phyloP scores from a whole-genome alignment of 2,329 filamentous ascomycete genomes.

The Camillea tinctor region DNA sequence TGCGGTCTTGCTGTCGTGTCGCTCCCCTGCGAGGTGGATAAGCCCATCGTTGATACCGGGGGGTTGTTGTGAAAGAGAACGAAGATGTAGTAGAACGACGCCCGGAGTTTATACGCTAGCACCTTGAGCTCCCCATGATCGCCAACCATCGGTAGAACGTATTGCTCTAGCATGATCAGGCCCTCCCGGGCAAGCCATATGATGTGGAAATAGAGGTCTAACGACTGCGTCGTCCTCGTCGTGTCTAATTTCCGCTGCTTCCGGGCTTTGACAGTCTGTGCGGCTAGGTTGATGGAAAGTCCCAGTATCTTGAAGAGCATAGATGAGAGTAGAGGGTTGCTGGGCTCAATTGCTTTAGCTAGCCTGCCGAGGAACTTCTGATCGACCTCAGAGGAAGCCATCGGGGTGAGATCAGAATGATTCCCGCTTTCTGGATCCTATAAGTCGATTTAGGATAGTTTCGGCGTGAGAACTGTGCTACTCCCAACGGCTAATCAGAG shows the following conservation, averaged over 20 bases:
- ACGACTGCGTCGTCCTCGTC: conserved; percentile 72
- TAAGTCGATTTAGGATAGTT: conserved; percentile 7
- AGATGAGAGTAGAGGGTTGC: conserved; percentile 75
- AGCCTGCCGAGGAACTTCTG: conserved; percentile 94
- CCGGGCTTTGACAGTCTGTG: conserved; percentile 77
- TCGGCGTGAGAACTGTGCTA: background rate
- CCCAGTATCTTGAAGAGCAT: conserved; percentile 91
- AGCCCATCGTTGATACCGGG: conserved; percentile 62
- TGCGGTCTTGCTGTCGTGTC: conserved; percentile 9
- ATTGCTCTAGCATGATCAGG: conserved; percentile 80
- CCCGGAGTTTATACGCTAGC: conserved; percentile 84
- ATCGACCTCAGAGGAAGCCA: conserved; percentile 97
- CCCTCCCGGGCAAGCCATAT: conserved; percentile 95
- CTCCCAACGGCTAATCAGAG: background rate
- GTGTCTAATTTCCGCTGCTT: conserved; percentile 81
- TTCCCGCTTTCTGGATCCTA: conserved; percentile 3
- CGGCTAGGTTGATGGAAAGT: conserved; percentile 82
- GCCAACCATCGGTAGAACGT: conserved; percentile 80
- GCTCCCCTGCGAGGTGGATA: conserved; percentile 22
- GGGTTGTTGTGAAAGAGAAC: conserved; percentile 94
- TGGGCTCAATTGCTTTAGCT: conserved; percentile 73
- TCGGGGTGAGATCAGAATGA: conserved; percentile 37
- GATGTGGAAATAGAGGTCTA: conserved; percentile 83
- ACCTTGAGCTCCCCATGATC: conserved; percentile 83
- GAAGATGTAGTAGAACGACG: conserved; percentile 95